These are phyloP conservation scores for Rutstroemia sp. DNA, from an alignment of 2,329 filamentous ascomycete genomes.

Conservation along the genomic window DNA sequence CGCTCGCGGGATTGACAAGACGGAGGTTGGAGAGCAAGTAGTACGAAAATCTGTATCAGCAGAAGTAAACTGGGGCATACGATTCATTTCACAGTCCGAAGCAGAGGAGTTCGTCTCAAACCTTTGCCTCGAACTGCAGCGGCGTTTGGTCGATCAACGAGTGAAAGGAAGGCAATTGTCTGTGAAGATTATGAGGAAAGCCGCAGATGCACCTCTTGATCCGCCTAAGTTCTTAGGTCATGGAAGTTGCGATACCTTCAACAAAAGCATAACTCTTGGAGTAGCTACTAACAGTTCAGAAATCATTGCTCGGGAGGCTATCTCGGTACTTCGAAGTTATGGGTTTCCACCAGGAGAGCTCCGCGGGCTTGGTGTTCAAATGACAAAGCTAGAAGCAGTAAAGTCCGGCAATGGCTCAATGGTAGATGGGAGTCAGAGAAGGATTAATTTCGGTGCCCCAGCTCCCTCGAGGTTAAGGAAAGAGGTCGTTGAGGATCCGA, in stretches of 20 bases:
- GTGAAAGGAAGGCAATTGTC: constrained; percentile 86
- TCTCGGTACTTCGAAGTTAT: constrained; percentile 76
- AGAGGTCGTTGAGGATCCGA: constrained; percentile 30
- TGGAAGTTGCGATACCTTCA: constrained; percentile 90
- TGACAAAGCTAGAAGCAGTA: constrained; percentile 83
- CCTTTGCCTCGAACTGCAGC: constrained; percentile 77
- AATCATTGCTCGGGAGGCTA: constrained; percentile 69
- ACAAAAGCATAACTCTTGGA: constrained; percentile 77
- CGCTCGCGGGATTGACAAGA: constrained; percentile 75
- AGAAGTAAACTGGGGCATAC: constrained; percentile 96
- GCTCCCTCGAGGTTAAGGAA: constrained; percentile 33
- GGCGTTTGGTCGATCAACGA: constrained; percentile 70
- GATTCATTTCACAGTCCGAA: constrained; percentile 86
- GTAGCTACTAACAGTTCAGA: constrained; percentile 73
- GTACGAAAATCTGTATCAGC: constrained; percentile 91
- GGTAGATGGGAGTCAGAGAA: constrained; percentile 69
- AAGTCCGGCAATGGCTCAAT: constrained; percentile 47
- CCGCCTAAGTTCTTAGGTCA: constrained; percentile 91
- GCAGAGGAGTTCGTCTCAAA: constrained; percentile 87
- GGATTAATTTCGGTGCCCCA: constrained; percentile 62
- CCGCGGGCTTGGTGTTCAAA: constrained; percentile 84
- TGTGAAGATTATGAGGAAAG: constrained; percentile 88
- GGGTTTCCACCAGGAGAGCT: constrained; percentile 85
- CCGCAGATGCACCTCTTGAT: constrained; percentile 80
- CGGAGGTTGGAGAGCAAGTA: constrained; percentile 79